A percentile compares a stretch with the other conserved stretches of the same genome.
These are phyloP conservation scores for Pseudogymnoascus sp. DNA, from an alignment of 2,329 filamentous ascomycete genomes.

Conservation along the genomic window DNA sequence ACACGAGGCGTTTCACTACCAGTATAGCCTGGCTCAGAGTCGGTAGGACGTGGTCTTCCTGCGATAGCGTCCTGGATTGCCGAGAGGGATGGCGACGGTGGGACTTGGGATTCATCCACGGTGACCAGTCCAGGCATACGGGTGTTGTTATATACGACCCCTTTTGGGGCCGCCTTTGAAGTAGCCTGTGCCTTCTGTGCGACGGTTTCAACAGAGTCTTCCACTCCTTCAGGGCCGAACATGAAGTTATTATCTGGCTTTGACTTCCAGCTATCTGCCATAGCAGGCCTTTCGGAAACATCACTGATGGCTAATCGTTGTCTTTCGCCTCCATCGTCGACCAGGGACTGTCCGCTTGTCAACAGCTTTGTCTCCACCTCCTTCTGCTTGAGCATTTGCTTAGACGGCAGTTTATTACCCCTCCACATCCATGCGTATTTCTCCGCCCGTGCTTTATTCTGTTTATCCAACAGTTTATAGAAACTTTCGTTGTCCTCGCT, in stretches of 20 bases:
- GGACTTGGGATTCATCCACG: conserved; percentile 37
- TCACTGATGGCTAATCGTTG: conserved; percentile 58
- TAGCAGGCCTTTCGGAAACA: conserved; percentile 62
- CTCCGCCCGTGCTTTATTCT: conserved; percentile 75
- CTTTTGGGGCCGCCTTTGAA: conserved; percentile 68
- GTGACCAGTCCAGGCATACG: conserved; percentile 50
- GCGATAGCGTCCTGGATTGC: conserved; percentile 78
- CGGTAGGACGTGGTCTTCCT: conserved; percentile 54
- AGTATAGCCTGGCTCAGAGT: conserved; percentile 50
- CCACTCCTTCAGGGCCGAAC: conserved; percentile 65
- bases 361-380: conserved; percentile 48
- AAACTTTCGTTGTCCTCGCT: conserved; percentile 98
- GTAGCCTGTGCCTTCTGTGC: conserved; percentile 59
- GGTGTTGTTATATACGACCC: conserved; percentile 76
- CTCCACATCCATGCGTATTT: conserved; percentile 87
- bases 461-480: conserved; percentile 81
- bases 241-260: conserved; percentile 76
- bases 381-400: conserved; percentile 64
- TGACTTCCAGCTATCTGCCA: conserved; percentile 67
- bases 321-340: conserved; percentile 47
- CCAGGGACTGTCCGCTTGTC: conserved; percentile 37
- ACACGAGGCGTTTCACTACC: conserved; percentile 75
- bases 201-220: conserved; percentile 52
- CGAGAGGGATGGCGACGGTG: conserved; percentile 74
- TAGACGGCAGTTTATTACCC: conserved; percentile 76